A percentile compares a stretch with the other conserved stretches of the same genome.
Conservation (phyloP, 2,329 filamentous ascomycete species). For the Cercospora citrullina region DNA sequence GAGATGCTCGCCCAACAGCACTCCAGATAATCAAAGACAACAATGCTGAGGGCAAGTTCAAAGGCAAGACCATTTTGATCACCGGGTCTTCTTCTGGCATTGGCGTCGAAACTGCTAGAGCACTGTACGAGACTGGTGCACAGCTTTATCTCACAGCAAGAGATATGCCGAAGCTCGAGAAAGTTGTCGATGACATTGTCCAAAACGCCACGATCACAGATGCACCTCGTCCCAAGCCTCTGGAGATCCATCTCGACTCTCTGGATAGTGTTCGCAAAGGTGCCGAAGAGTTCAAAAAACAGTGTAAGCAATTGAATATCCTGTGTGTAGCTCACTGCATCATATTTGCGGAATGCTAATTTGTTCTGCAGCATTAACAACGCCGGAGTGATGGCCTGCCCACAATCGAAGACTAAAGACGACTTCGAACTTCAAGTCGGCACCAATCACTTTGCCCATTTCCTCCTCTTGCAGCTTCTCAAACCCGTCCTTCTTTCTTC, state of each 20-base stretch:
- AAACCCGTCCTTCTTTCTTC: conserved; percentile 47
- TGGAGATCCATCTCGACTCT: conserved; percentile 39
- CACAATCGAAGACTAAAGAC: conserved; percentile 29
- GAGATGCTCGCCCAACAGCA: conserved; percentile 36
- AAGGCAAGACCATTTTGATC: conserved; percentile 44
- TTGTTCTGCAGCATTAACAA: conserved; percentile 53
- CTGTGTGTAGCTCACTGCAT: conserved; percentile 29
- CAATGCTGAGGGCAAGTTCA: conserved; percentile 38
- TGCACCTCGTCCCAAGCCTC: conserved; percentile 24
- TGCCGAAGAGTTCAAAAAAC: conserved; percentile 37
- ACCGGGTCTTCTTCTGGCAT: conserved; percentile 50
- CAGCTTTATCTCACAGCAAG: conserved; percentile 49
- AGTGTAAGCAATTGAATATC: conserved; percentile 41
- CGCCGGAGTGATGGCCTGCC: conserved; percentile 42
- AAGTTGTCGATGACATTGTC: conserved; percentile 35
- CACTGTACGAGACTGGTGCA: conserved; percentile 49
- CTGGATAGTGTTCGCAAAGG: conserved; percentile 38
- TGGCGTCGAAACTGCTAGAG: conserved; percentile 49
- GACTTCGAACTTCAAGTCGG: conserved; percentile 52
- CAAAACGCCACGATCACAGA: conserved; percentile 25
- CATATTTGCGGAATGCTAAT: conserved; percentile 45
- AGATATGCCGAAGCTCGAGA: conserved; percentile 44
- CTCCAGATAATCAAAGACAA: conserved; percentile 32
- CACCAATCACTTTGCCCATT: conserved; percentile 53
- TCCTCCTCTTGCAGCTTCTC: conserved; percentile 56